A percentile compares a stretch with the other conserved stretches of the same genome.
These are phyloP conservation scores for Amphirosellinia nigrospora DNA, from an alignment of 495 filamentous ascomycete species.

Conservation along the genomic window DNA sequence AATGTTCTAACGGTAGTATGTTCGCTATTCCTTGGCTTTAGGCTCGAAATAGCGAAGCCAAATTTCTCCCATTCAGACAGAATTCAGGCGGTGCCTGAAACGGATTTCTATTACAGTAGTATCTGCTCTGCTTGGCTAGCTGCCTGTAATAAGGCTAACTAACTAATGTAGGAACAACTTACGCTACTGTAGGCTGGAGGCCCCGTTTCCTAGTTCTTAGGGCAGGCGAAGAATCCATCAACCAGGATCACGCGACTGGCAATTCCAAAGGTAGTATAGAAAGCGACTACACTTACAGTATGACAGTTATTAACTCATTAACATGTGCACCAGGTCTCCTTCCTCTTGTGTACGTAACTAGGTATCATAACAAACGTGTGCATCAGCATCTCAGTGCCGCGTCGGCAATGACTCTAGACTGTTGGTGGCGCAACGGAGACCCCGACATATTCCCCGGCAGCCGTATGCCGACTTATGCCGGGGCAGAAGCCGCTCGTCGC, in stretches of 20 bases:
- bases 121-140: background rate
- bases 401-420: background rate
- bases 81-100: background rate
- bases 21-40: background rate
- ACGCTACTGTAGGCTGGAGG: background rate
- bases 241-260: background rate
- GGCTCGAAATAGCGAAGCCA: background rate
- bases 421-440: constrained; percentile 2
- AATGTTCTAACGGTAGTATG: background rate
- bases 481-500: background rate
- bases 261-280: constrained; percentile 3
- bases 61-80: background rate
- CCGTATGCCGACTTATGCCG: constrained; percentile 11
- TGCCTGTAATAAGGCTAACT: background rate
- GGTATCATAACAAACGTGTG: background rate
- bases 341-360: constrained; percentile 1
- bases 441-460: background rate
- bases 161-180: background rate
- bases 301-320: background rate
- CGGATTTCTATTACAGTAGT: background rate
- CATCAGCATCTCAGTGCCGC: background rate
- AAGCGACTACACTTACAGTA: background rate
- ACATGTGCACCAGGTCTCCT: background rate
- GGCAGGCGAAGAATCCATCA: background rate
- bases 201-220: background rate